A percentile compares a stretch with the other conserved stretches of the same genome.
These are phyloP conservation scores for Oxytropis ochrocephala DNA, from an alignment of 306 rosid genomes.

Conservation along the genomic window DNA sequence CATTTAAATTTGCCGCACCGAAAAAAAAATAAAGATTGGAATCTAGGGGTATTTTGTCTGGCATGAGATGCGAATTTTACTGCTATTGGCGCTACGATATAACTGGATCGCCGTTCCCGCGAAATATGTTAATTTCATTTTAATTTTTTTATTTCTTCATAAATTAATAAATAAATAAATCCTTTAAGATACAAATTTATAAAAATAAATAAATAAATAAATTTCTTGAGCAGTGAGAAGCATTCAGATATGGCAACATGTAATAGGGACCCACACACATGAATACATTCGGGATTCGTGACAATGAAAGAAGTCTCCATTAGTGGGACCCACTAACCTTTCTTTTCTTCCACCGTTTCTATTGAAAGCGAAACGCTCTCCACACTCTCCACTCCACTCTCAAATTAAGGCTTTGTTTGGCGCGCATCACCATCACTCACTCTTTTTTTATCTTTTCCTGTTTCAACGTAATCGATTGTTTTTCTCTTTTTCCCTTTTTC, in stretches of 20 bases:
- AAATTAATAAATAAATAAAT: no score
- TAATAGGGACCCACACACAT: slow-evolving; percentile 5
- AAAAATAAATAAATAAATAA: background rate
- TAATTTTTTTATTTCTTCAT: no score
- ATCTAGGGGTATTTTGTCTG: background rate
- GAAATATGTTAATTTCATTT: background rate
- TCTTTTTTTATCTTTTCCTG: background rate
- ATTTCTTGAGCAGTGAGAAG: background rate
- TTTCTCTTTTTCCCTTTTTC: background rate
- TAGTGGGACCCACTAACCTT: slow-evolving; percentile 27
- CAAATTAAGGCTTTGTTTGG: slow-evolving; percentile 6
- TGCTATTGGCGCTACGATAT: background rate
- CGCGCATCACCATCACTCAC: background rate
- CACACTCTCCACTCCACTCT: background rate
- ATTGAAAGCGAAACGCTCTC: slow-evolving; percentile 28
- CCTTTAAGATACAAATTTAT: no score
- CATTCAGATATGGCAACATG: slow-evolving; percentile 18
- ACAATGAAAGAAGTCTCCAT: slow-evolving; percentile 28
- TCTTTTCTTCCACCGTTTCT: slow-evolving; percentile 37
- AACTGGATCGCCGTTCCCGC: slow-evolving; percentile 23
- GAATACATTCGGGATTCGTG: slow-evolving; percentile 48
- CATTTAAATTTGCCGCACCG: no score
- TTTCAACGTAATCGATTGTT: background rate
- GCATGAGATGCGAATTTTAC: background rate
- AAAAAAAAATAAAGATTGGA: background rate